Conservation (phyloP, 257 asterid species). For the Nicotiana sylvestris region DNA sequence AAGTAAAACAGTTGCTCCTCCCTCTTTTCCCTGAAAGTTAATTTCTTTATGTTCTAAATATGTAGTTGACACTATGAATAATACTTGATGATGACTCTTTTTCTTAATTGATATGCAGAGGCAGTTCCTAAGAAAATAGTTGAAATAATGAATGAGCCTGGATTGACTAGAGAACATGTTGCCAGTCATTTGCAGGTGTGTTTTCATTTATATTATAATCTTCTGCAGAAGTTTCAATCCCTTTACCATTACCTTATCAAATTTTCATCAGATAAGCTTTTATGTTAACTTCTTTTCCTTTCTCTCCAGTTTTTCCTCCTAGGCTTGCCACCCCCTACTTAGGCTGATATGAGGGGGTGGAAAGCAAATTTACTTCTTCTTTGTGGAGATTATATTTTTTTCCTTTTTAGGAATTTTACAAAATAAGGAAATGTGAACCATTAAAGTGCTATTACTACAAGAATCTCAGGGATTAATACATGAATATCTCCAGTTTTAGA, state of each 20-base stretch:
- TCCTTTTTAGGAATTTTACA: not conserved
- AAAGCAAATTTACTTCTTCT: too few relatives aligned
- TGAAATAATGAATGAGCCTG: slow-evolving; percentile 58
- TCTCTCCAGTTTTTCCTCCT: not conserved
- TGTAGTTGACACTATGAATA: not conserved
- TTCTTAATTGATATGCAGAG: slow-evolving; percentile 23
- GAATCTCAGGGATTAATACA: slow-evolving; percentile 32
- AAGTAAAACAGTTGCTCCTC: slow-evolving; percentile 29
- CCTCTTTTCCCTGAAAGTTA: not conserved
- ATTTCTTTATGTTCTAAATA: not conserved
- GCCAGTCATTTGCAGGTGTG: slow-evolving; percentile 87
- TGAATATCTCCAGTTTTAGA: slow-evolving; percentile 20
- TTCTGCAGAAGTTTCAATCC: not conserved
- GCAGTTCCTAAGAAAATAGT: slow-evolving; percentile 73
- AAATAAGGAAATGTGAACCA: not conserved
- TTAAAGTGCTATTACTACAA: not conserved
- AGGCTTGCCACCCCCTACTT: not conserved
- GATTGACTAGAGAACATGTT: slow-evolving; percentile 66
- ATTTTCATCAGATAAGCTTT: not conserved
- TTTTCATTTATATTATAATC: not conserved
- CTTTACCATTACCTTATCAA: not conserved
- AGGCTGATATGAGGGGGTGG: not conserved
- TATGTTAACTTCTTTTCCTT: not conserved
- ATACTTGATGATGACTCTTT: not conserved
- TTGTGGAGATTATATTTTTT: not conserved